These are phyloP conservation scores for Tephrocybe sp. DNA, from an alignment of 768 basidiomycete genomes.

Conservation along the genomic window DNA sequence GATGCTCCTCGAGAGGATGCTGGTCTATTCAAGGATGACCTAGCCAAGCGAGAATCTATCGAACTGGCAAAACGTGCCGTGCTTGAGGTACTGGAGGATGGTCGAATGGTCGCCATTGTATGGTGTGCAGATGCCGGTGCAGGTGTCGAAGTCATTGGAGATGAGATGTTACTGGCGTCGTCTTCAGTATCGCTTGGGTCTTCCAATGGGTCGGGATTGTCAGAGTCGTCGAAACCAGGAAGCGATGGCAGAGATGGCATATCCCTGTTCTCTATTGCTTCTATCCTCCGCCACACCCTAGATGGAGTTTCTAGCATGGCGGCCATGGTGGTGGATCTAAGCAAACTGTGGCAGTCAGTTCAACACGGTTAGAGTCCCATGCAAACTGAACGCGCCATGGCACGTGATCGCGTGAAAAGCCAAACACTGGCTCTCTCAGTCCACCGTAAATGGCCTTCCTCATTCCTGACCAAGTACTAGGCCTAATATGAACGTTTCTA, in stretches of 20 bases:
- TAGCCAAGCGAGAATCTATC: constrained; percentile 49
- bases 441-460: too few relatives aligned
- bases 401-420: constrained; percentile 26
- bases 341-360: background rate
- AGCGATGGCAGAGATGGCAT: constrained; percentile 83
- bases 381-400: constrained; percentile 12
- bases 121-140: constrained; percentile 43
- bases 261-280: constrained; percentile 69
- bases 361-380: background rate
- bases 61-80: constrained; percentile 48
- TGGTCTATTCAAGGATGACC: constrained; percentile 37
- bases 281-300: constrained; percentile 79
- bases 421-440: too few relatives aligned
- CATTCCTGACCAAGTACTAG: too few relatives aligned
- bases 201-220: constrained; percentile 26
- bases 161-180: constrained; percentile 36
- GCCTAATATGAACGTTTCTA: too few relatives aligned
- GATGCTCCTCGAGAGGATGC: constrained; percentile 29
- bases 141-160: constrained; percentile 70
- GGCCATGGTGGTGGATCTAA: constrained; percentile 32
- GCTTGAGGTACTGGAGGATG: constrained; percentile 41
- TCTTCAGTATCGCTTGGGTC: constrained; percentile 33
- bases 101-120: constrained; percentile 42
- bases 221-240: constrained; percentile 67
- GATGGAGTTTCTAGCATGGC: constrained; percentile 77